These are phyloP conservation scores for Casaregolazyma lundiana DNA, from an alignment of 1,139 yeast species.

Conservation along the genomic window DNA sequence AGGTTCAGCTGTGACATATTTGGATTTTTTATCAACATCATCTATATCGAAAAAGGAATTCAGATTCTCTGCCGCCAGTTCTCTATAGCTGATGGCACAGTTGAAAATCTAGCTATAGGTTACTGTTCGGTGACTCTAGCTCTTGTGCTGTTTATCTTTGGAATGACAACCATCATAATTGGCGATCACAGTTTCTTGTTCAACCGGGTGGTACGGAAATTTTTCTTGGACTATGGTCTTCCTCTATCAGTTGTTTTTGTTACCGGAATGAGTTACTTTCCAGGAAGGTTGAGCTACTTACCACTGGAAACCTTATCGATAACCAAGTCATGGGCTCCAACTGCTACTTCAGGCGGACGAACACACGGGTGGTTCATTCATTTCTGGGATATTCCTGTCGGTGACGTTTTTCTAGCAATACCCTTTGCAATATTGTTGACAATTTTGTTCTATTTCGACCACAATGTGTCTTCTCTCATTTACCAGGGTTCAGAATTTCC, in stretches of 20 bases:
- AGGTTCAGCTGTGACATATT: constrained; percentile 87
- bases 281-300: constrained; percentile 57
- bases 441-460: constrained; percentile 85
- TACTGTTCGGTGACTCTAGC: constrained; percentile 74
- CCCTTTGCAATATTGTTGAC: constrained; percentile 90
- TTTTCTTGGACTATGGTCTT: constrained; percentile 80
- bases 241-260: constrained; percentile 81
- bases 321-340: constrained; percentile 73
- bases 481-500: constrained; percentile 84
- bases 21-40: constrained; percentile 84
- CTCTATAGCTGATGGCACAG: constrained; percentile 26
- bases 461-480: constrained; percentile 88
- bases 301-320: constrained; percentile 61
- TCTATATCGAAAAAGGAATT: constrained; percentile 88
- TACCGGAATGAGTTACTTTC: constrained; percentile 88
- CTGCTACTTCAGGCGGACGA: constrained; percentile 40
- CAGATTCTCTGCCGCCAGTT: constrained; percentile 77
- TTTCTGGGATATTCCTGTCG: constrained; percentile 70
- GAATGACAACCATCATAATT: constrained; percentile 58
- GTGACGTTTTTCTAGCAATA: constrained; percentile 77
- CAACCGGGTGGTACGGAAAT: constrained; percentile 54
- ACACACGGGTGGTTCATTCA: constrained; percentile 70
- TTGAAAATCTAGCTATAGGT: constrained; percentile 50
- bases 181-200: constrained; percentile 60
- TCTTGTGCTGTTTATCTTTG: constrained; percentile 67